Evolutionary conservation across 768 basidiomycete genomes (phyloP).

Genomic region (Lentinula sp.): DNA sequence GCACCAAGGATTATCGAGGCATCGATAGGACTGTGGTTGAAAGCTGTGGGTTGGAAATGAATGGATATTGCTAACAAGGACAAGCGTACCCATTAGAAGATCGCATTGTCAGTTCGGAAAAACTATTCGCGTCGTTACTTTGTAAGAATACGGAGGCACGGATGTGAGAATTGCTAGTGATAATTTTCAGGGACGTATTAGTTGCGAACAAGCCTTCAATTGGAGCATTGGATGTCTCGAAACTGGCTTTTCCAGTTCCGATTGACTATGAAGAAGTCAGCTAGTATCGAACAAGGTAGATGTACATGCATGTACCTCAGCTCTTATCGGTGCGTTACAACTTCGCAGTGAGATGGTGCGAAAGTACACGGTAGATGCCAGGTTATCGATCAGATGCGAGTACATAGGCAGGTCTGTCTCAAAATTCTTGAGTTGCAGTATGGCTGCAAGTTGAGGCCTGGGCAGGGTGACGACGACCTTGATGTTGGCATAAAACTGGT

Average conservation of each 20-base stretch:
- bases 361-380: background rate
- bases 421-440: background rate
- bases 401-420: slow-evolving; percentile 1
- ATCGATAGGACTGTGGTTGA: background rate
- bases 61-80: background rate
- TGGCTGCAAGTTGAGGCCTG: background rate
- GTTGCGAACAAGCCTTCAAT: background rate
- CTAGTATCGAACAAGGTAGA: background rate
- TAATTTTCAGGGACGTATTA: background rate
- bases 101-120: background rate
- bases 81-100: background rate
- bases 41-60: background rate
- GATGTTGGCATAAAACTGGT: background rate
- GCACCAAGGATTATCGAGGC: background rate
- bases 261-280: background rate
- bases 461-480: background rate
- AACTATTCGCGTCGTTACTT: background rate
- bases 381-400: slow-evolving; percentile 5
- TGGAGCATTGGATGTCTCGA: background rate
- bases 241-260: background rate
- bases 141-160: background rate
- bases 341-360: slow-evolving; percentile 2
- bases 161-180: background rate
- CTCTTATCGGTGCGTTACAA: background rate
- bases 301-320: background rate